Percentiles rank a stretch among this genome's conserved stretches.
These are phyloP conservation scores for Saturnispora diversa DNA, from an alignment of 805 yeast species.

Conservation along the genomic window DNA sequence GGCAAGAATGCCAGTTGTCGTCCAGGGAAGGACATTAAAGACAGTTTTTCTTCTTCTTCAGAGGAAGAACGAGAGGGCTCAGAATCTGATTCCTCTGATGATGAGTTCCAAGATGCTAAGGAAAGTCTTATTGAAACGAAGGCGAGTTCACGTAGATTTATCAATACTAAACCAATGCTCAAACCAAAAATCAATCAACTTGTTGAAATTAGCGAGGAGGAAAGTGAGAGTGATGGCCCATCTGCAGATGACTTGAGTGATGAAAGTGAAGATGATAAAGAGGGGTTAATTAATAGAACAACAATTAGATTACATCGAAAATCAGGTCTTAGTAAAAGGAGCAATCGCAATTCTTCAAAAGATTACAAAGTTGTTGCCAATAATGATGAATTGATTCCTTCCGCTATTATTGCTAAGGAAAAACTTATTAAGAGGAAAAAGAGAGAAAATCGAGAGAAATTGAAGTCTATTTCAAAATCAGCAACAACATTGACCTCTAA, in stretches of 20 bases:
- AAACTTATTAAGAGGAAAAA: not conserved
- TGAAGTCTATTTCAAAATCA: not conserved
- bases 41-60: not conserved
- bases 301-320: slow-evolving; percentile 7
- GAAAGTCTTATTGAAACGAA: slow-evolving; percentile 1
- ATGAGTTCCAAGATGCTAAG: slow-evolving; percentile 1
- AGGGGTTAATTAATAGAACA: slow-evolving; percentile 6
- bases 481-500: not conserved
- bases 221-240: slow-evolving; percentile 2
- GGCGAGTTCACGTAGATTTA: not conserved
- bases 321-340: not conserved
- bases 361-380: slow-evolving; percentile 3
- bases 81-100: not conserved
- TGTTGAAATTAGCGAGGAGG: not conserved
- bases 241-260: slow-evolving; percentile 9
- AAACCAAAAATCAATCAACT: not conserved
- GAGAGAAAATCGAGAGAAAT: slow-evolving; percentile 1
- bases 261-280: slow-evolving; percentile 7
- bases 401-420: slow-evolving; percentile 5
- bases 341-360: slow-evolving; percentile 3
- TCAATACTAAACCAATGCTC: slow-evolving; percentile 3
- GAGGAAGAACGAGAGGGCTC: not conserved
- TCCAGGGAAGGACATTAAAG: slow-evolving; percentile 1
- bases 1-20: slow-evolving; percentile 11
- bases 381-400: slow-evolving; percentile 9